phyloP scores from a whole-genome alignment of 1,139 yeast species.

The Protomyces inundatus region DNA sequence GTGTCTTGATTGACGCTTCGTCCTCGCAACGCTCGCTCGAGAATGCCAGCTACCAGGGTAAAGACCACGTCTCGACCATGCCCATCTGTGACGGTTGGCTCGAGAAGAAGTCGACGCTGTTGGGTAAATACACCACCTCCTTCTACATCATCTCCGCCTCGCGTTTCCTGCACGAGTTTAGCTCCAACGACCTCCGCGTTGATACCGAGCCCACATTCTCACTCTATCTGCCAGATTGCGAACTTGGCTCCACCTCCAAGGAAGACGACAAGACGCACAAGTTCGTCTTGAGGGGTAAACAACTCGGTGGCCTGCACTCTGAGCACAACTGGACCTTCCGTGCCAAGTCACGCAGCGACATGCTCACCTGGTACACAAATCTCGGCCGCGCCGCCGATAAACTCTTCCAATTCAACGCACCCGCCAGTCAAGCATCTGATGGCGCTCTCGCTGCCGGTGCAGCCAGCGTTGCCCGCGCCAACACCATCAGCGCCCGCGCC shows the following conservation, averaged over 20 bases:
- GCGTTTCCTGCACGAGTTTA: conserved; percentile 76
- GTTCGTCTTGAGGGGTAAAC: conserved; percentile 72
- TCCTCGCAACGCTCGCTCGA: conserved; percentile 62
- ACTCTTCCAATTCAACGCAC: conserved; percentile 5
- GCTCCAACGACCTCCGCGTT: conserved; percentile 70
- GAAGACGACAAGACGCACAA: conserved; percentile 61
- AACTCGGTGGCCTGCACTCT: conserved; percentile 50
- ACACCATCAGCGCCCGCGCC: neutral
- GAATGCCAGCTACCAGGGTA: conserved; percentile 62
- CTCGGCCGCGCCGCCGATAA: conserved; percentile 41
- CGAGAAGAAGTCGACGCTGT: conserved; percentile 84
- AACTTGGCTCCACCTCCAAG: conserved; percentile 72
- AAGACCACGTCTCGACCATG: conserved; percentile 62
- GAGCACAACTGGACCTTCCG: conserved; percentile 93
- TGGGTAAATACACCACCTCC: conserved; percentile 82
- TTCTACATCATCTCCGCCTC: conserved; percentile 89
- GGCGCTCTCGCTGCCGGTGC: neutral
- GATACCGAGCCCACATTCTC: conserved; percentile 89
- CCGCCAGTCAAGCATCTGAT: neutral
- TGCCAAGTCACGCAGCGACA: conserved; percentile 67
- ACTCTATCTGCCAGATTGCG: conserved; percentile 71
- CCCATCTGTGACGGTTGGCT: conserved; percentile 74
- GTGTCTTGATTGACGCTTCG: conserved; percentile 60
- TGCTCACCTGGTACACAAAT: conserved; percentile 82
- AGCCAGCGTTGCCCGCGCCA: neutral